Evolutionary conservation across 129 eudicot genomes (phyloP).

Genomic region (Chrysanthemum seticuspe): DNA sequence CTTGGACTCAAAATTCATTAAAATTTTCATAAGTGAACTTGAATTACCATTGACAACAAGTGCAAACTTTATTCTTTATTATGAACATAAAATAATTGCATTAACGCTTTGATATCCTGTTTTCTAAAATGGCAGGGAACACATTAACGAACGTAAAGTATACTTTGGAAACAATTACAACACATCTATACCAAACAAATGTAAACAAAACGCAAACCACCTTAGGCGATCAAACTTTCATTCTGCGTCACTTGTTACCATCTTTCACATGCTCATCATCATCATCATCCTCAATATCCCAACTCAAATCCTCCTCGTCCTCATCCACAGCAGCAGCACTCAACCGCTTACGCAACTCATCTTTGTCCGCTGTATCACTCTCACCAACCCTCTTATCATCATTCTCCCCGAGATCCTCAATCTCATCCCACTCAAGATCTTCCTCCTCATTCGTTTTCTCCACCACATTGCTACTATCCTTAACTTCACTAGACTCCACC

Average conservation of each 20-base stretch:
- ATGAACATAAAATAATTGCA: constrained; percentile 34
- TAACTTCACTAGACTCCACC: constrained; percentile 38
- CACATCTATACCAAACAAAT: constrained; percentile 9
- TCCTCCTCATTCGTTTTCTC: constrained; percentile 57
- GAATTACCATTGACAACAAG: not conserved
- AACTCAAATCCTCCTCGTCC: constrained; percentile 87
- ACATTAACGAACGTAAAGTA: constrained; percentile 21
- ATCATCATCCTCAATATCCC: constrained; percentile 95
- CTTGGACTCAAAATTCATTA: too few species aligned
- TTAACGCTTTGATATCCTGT: constrained; percentile 22
- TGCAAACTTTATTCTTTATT: constrained; percentile 22
- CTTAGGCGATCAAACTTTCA: constrained; percentile 13
- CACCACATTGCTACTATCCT: constrained; percentile 37
- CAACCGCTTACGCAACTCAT: constrained; percentile 61
- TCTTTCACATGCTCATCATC: constrained; percentile 55
- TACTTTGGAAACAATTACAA: constrained; percentile 28
- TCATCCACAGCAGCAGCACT: constrained; percentile 36
- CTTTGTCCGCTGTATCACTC: constrained; percentile 47
- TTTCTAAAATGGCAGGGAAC: constrained; percentile 21
- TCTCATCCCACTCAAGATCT: constrained; percentile 95
- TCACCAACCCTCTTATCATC: too few species aligned
- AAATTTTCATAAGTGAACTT: too few species aligned
- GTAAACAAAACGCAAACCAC: constrained; percentile 20
- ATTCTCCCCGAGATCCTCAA: constrained; percentile 69
- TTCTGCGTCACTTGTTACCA: constrained; percentile 31